Evolutionary conservation across 495 filamentous ascomycete genomes (phyloP), one percentile per base, ranked within the genome.

Genomic region (Diplogelasinospora grovesii): DNA sequence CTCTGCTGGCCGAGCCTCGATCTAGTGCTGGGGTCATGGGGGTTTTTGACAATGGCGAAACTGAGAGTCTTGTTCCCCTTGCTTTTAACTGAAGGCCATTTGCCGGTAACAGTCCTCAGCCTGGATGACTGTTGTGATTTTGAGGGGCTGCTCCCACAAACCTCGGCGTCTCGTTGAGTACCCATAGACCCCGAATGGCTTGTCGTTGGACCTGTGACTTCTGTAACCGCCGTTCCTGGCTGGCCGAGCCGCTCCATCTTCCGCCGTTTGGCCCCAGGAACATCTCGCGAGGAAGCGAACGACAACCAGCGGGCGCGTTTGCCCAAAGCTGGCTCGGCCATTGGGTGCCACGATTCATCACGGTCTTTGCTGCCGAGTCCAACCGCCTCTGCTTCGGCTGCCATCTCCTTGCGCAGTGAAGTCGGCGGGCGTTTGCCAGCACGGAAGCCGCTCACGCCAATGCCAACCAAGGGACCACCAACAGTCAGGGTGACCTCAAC

Each of bases 31-130:
- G 75, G 71, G 44, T 85, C 75, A 45, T 81, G 75, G 0, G 82
- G 74, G 44, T 92, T 75, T 59, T 95, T 95, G 11, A 93, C 85
- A 8, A 90, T 77, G 1, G 83, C 75, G 49, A 86, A 94, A 11
- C 66, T 68, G 16, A 86, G 68, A 1, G 53, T 59, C n/a, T 64
- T 63, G 13, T 51, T 56, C 16, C 50, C 52, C 53, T 61, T 24
- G 47, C 36, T 46, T 57, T 53, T 13, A n/a, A 14, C 23, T 36
- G 24, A 8, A 36, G 6, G 3, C 27, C 36, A n/a, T 47, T 15
- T 34, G 53, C 59, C 13, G 39, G 33, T 7, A 4, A 24, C 30
- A 57, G 59, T 4, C n/a, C n/a, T n/a, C n/a, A n/a, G n/a, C n/a
- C n/a, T n/a, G n/a, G 54, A 59, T 21, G 50, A 40, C 27, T 16